Conservation (phyloP, 331 rosid genomes). For the Spiraea crenata region DNA sequence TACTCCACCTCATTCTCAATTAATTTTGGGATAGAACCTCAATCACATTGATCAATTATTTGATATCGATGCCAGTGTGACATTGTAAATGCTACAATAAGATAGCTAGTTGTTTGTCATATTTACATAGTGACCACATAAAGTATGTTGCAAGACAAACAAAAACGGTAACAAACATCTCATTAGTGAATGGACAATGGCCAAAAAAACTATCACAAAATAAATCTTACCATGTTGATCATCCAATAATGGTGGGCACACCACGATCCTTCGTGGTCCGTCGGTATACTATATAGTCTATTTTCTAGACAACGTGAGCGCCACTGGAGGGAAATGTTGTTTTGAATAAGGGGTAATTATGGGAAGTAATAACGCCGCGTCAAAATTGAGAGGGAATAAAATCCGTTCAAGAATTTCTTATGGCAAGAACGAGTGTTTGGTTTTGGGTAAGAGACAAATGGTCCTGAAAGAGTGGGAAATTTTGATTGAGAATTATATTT, state of each 20-base stretch:
- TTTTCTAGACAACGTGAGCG: not conserved
- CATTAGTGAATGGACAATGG: not conserved
- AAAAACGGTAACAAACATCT: not conserved
- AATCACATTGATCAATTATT: no score
- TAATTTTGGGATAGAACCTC: no score
- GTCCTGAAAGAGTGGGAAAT: conserved; percentile 43
- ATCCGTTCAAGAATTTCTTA: conserved; percentile 4
- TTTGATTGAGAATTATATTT: conserved; percentile 22
- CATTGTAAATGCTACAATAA: no score
- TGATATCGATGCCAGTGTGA: no score
- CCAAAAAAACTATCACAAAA: not conserved
- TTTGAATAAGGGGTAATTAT: not conserved
- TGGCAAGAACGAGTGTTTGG: not conserved
- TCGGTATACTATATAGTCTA: no score
- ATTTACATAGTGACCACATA: no score
- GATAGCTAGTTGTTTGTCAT: no score
- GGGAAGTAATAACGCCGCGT: conserved; percentile 25
- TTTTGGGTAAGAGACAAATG: conserved; percentile 22
- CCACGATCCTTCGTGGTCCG: not conserved
- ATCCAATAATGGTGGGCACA: not conserved
- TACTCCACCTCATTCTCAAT: no score
- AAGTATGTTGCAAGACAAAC: not conserved
- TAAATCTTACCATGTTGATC: not conserved
- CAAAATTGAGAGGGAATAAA: not conserved
- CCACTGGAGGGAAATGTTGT: not conserved